Percentiles rank a stretch among this genome's conserved stretches.
Evolutionary conservation across 2,329 filamentous ascomycete genomes (phyloP).

Genomic region (Purpureocillium takamizusanense): DNA sequence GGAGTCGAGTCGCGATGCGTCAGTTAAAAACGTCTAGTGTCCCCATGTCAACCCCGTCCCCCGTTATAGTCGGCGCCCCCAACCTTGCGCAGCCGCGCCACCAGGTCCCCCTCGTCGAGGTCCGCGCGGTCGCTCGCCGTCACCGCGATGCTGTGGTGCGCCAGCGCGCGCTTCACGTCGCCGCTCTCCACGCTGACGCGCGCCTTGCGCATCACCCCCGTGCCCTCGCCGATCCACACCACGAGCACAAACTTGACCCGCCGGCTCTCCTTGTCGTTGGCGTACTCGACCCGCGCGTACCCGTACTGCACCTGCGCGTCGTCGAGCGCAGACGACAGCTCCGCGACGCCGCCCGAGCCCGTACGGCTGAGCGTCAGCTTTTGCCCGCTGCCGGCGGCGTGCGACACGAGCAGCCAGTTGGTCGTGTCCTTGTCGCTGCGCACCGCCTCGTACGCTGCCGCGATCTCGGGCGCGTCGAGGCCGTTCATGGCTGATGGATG

Average conservation of each 20-base stretch:
- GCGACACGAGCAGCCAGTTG: constrained; percentile 60
- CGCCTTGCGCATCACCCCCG: constrained; percentile 62
- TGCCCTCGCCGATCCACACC: constrained; percentile 58
- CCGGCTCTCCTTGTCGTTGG: constrained; percentile 61
- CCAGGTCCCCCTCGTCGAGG: constrained; percentile 52
- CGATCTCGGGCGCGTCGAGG: constrained; percentile 48
- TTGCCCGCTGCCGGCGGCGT: constrained; percentile 46
- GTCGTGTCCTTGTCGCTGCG: constrained; percentile 56
- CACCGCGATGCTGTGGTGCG: constrained; percentile 57
- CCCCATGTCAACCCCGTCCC: constrained; percentile 47
- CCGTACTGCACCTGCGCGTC: constrained; percentile 55
- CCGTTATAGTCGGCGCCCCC: constrained; percentile 66
- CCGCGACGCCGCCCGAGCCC: constrained; percentile 50
- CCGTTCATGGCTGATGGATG: constrained; percentile 37
- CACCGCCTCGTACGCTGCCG: constrained; percentile 56
- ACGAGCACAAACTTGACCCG: constrained; percentile 60
- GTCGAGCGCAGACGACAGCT: constrained; percentile 48
- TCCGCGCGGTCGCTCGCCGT: constrained; percentile 52
- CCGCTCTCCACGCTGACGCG: constrained; percentile 59
- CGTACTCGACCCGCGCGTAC: constrained; percentile 58
- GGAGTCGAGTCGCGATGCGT: too few species aligned
- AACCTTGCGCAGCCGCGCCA: constrained; percentile 51
- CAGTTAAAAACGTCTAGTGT: too few species aligned
- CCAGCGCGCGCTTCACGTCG: constrained; percentile 52
- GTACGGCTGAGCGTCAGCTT: constrained; percentile 46